phyloP scores from a whole-genome alignment of 2,329 filamentous ascomycete genomes.

The Niveomyces coronatus region DNA sequence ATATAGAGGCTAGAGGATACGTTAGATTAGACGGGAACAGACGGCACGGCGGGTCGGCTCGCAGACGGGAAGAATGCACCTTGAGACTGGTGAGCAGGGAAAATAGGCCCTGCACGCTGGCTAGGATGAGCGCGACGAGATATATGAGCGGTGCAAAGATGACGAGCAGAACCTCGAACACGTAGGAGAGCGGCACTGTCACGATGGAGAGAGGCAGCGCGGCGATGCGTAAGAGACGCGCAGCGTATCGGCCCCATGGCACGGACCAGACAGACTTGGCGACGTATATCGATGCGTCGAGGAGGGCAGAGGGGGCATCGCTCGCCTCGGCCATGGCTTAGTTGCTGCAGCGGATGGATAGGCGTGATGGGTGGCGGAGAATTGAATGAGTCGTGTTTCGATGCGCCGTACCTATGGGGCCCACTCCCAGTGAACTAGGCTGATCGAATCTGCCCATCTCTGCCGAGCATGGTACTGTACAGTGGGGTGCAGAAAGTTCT shows the following conservation, averaged over 20 bases:
- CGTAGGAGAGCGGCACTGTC: conserved; percentile 20
- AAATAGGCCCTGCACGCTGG: conserved; percentile 15
- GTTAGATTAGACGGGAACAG: no score
- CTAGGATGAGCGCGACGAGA: conserved; percentile 19
- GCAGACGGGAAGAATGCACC: conserved; percentile 18
- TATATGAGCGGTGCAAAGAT: conserved; percentile 28
- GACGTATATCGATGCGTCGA: conserved; percentile 16
- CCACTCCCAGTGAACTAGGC: no score
- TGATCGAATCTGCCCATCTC: no score
- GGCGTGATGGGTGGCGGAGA: no score
- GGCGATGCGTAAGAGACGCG: conserved; percentile 15
- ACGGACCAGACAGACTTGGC: conserved; percentile 13
- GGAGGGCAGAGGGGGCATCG: conserved; percentile 17
- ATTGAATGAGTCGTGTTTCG: no score
- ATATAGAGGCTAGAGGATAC: conserved; percentile 7
- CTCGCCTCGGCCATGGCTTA: conserved; percentile 9
- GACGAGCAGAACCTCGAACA: conserved; percentile 19
- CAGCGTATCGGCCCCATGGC: conserved; percentile 18
- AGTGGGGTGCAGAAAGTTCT: no score
- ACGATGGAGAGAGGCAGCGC: conserved; percentile 22
- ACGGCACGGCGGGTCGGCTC: no score
- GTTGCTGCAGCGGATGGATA: no score
- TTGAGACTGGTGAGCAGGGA: conserved; percentile 24
- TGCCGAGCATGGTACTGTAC: no score
- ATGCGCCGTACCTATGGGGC: no score